Evolutionary conservation across 2,329 filamentous ascomycete species (phyloP), one percentile per base, ranked within the genome.

Genomic region (Arthroderma uncinatum): DNA sequence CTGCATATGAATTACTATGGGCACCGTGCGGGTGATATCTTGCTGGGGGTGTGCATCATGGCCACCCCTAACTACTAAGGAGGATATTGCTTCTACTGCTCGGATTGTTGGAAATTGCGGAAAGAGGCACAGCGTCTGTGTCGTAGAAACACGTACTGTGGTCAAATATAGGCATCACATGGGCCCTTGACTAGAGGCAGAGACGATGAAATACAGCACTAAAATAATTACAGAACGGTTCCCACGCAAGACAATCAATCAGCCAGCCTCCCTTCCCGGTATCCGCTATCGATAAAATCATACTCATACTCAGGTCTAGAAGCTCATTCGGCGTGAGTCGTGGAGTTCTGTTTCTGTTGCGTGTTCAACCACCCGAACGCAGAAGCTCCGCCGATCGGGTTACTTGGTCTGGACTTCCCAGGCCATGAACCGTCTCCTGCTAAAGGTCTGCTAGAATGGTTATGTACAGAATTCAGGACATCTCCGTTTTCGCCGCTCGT

Each of bases 341-440:
- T 50, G 23, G 28, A 10, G 25, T 33, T 33, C 25, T 30, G 47
- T 16, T 34, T 50, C 28, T 50, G 47, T 16, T 34, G 47, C 25
- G 48, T 44, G 50, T 60, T 62, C 28, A 62, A 50, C 60, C 60
- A 62, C 7, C 60, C 60, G 50, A 62, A 62, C 10, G 60, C 61
- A 21, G 60, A 62, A 10, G 60, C 60, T 47, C 61, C 60, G 19
- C 61, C 61, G 34, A 62, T 57, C 2, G 93, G 92, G 67, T 97
- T 97, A 33, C 82, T 78, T 5, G 82, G 79, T 57, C 83, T 80
- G 14, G 81, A 74, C 64, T 79, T 79, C 47, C 64, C 67, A 19
- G 69, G 56, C 30, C 67, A 64, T 12, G 65, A 58, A 6, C 65
- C 67, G 25, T 70, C 69, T 7, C 65, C 62, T 36, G 65, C 62